Conservation (phyloP, 345 rosid species). For the Citrus australasica region DNA sequence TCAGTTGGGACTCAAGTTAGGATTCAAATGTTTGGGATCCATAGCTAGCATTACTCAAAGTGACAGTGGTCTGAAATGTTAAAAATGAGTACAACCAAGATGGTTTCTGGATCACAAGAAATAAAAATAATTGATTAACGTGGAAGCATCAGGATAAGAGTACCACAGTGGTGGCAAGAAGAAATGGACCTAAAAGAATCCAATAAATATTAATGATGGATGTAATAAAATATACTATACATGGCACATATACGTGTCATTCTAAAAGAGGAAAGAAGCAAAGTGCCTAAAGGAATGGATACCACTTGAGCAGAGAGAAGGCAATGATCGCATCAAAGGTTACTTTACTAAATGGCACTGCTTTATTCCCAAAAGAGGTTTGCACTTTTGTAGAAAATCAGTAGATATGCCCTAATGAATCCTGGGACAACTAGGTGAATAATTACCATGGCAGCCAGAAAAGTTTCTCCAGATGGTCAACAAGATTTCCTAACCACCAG, state of each 20-base stretch:
- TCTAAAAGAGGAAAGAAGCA: slow-evolving; percentile 4
- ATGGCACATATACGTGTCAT: not conserved
- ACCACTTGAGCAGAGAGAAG: slow-evolving; percentile 6
- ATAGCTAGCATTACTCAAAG: too few species aligned
- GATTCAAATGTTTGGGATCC: too few species aligned
- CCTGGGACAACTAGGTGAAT: not conserved
- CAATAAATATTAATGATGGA: not conserved
- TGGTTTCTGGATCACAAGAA: not conserved
- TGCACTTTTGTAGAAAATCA: not conserved
- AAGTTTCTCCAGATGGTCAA: not conserved
- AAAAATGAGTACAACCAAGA: not conserved
- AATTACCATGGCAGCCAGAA: not conserved
- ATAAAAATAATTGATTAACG: not conserved
- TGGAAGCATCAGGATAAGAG: not conserved
- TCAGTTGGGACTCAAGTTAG: too few species aligned
- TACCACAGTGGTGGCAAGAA: not conserved
- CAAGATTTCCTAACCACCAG: slow-evolving; percentile 3
- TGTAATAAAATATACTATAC: not conserved
- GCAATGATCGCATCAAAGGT: not conserved
- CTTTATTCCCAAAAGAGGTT: slow-evolving; percentile 12
- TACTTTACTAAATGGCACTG: not conserved
- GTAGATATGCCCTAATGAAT: slow-evolving; percentile 2
- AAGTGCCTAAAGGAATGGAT: not conserved
- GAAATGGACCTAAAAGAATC: not conserved
- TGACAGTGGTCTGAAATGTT: not conserved